A percentile compares a stretch with the other conserved stretches of the same genome.
phyloP scores from a whole-genome alignment of 2,329 filamentous ascomycete species.

The Coccinonectria pachysandricola region DNA sequence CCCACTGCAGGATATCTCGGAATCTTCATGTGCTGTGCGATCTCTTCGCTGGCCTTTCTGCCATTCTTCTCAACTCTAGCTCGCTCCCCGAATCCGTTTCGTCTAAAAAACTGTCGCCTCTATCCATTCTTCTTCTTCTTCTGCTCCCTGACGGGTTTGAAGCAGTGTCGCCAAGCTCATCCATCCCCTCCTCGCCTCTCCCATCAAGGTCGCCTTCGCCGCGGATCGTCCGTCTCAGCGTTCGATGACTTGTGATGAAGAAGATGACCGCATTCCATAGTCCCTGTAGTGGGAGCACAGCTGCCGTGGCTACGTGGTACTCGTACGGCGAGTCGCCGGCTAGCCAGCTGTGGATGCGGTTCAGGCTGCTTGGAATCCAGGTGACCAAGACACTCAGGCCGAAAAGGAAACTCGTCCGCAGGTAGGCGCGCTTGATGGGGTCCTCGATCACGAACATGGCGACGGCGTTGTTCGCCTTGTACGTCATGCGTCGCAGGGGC shows the following conservation, averaged over 20 bases:
- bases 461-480: conserved; percentile 21
- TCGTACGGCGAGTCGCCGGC: conserved; percentile 44
- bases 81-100: conserved; percentile 25
- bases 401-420: conserved; percentile 51
- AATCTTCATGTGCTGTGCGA: no score
- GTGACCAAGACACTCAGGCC: conserved; percentile 50
- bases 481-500: conserved; percentile 10
- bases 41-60: conserved; percentile 15
- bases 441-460: conserved; percentile 32
- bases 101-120: conserved; percentile 17
- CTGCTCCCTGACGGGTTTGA: no score
- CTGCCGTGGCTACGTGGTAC: conserved; percentile 57
- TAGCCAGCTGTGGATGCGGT: conserved; percentile 60
- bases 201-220: conserved; percentile 1
- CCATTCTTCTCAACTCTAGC: conserved; percentile 22
- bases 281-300: conserved; percentile 68
- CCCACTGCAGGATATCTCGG: no score
- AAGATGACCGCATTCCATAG: conserved; percentile 76
- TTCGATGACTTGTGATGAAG: conserved; percentile 49
- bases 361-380: conserved; percentile 59
- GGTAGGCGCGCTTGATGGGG: conserved; percentile 49
- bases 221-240: conserved; percentile 11
- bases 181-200: conserved; percentile 4
- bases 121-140: conserved; percentile 5
- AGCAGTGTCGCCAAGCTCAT: conserved; percentile 2